Evolutionary conservation across 257 asterid species (phyloP), one percentile per base, ranked within the genome.

Genomic region (Nyctanthes arbortristis): DNA sequence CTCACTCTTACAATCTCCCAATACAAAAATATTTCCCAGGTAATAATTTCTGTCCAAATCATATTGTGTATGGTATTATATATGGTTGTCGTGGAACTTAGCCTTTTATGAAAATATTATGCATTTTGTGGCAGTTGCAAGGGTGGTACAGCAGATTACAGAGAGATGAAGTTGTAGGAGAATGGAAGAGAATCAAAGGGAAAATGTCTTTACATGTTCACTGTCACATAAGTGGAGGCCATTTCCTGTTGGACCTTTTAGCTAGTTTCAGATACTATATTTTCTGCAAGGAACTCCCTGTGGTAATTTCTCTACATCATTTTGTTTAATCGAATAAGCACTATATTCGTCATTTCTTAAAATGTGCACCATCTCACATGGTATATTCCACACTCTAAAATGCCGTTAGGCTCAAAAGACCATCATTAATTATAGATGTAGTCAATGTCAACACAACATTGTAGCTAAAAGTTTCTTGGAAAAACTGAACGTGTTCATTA

Each of bases 141-240:
- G 98, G 98, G 28, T 92, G 98, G 98, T 92, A 88, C 81, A 92
- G 82, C 67, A 92, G 71, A 78, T 69, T 92, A 29, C 97, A 92
- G 31, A 90, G 98, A 56, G 98, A 92, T 72, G 98, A 90, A 84
- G 97, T 92, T 35, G 95, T 92, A 52, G 98, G 97, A 0, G 95
- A 90, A 54, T 92, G 98, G 98, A 92, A 85, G 89, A 90, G 90
- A 79, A 89, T 90, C 14, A 88, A 87, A 70, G 97, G 78, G 49
- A 81, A 75, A 27, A 89, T 92, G 98, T 89, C 97, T 16, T 96
- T 92, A 10, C 98, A 92, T 76, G 98, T 92, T 57, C 98, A 92
- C 25, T 88, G 96, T 54, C 98, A 92, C 87, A 86, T 92, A 2
- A 92, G 98, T 47, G 98, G 97, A 8, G 98, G 97, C 14, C 96